phyloP scores from a whole-genome alignment of 2,329 filamentous ascomycete genomes.

The Sarocladiaceae sp. region DNA sequence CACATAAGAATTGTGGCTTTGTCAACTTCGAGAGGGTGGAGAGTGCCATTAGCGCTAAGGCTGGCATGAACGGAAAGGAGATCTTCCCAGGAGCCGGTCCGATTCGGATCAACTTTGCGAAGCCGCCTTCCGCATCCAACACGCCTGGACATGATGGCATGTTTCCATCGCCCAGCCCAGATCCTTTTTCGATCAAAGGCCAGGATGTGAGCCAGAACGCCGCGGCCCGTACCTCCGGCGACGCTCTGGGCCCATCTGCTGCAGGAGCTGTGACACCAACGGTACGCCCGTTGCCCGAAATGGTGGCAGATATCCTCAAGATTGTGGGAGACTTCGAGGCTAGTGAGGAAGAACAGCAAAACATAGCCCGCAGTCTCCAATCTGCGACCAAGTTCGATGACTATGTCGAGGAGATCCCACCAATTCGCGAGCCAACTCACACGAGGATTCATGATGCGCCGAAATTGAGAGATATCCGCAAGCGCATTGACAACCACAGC shows the following conservation, averaged over 20 bases:
- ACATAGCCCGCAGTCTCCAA: slow-evolving; percentile 71
- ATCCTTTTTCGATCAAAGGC: slow-evolving; percentile 62
- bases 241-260: slow-evolving; percentile 28
- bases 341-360: slow-evolving; percentile 68
- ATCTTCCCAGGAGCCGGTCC: slow-evolving; percentile 96
- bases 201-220: slow-evolving; percentile 37
- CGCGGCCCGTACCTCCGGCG: slow-evolving; percentile 26
- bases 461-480: slow-evolving; percentile 90
- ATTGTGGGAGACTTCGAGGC: slow-evolving; percentile 91
- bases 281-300: slow-evolving; percentile 69
- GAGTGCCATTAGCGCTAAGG: slow-evolving; percentile 85
- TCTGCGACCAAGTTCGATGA: slow-evolving; percentile 69
- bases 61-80: slow-evolving; percentile 88
- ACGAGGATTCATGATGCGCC: slow-evolving; percentile 89
- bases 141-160: slow-evolving; percentile 84
- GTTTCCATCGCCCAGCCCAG: slow-evolving; percentile 88
- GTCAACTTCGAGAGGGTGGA: slow-evolving; percentile 94
- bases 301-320: slow-evolving; percentile 75
- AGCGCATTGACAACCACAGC: slow-evolving; percentile 94
- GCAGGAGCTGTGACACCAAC: slow-evolving; percentile 47
- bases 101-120: slow-evolving; percentile 94
- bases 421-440: slow-evolving; percentile 82
- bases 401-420: slow-evolving; percentile 81
- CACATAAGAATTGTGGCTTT: slow-evolving; percentile 98
- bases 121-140: slow-evolving; percentile 84